Evolutionary conservation across 768 basidiomycete genomes (phyloP).

Genomic region (Tremella yokohamensis): DNA sequence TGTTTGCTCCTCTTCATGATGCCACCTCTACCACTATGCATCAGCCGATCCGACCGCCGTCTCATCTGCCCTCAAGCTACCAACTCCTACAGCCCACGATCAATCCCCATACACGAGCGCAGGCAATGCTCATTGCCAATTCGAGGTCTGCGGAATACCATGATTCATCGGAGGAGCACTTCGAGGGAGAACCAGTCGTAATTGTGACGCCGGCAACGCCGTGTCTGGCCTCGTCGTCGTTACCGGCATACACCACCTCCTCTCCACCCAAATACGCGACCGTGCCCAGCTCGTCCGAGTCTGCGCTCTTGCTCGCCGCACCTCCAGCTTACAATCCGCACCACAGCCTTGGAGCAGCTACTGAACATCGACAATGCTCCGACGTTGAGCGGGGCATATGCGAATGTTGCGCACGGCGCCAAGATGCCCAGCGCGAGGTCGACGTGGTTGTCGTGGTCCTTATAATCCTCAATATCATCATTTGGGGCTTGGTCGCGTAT

Average conservation of each 20-base stretch:
- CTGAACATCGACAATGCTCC: not conserved
- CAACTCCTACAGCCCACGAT: too few species aligned
- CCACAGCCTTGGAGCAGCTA: too few species aligned
- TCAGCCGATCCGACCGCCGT: not conserved
- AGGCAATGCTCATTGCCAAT: too few species aligned
- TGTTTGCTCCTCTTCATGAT: not conserved
- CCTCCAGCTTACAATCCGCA: conserved; percentile 21
- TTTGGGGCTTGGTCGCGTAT: conserved; percentile 13
- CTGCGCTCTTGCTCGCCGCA: conserved; percentile 27
- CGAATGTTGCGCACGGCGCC: not conserved
- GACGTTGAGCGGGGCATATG: conserved; percentile 1
- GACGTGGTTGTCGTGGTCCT: conserved; percentile 11
- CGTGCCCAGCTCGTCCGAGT: conserved; percentile 20
- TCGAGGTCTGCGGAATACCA: too few species aligned
- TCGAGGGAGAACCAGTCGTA: too few species aligned
- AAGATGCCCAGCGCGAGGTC: not conserved
- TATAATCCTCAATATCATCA: conserved; percentile 15
- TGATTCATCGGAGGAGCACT: too few species aligned
- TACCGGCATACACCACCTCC: conserved; percentile 7
- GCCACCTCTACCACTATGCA: not conserved
- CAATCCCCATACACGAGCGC: too few species aligned
- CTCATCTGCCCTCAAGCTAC: too few species aligned
- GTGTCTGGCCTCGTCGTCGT: too few species aligned
- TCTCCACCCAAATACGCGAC: conserved; percentile 25
- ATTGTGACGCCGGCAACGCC: too few species aligned